Evolutionary conservation across 768 basidiomycete genomes (phyloP).

Genomic region (Trametes cingulata): DNA sequence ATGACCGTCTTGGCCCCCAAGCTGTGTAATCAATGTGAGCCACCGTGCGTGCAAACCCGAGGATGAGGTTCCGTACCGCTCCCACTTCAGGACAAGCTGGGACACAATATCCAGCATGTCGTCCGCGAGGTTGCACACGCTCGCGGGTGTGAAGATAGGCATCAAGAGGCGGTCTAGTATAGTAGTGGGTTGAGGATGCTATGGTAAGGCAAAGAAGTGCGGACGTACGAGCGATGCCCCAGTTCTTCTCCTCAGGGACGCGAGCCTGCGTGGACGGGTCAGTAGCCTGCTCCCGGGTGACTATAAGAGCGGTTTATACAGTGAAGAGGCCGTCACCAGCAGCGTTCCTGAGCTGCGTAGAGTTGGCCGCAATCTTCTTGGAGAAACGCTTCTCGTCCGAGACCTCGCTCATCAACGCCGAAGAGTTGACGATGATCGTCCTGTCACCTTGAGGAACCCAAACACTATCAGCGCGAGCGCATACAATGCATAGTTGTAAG

Average conservation of each 20-base stretch:
- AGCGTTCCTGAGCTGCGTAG: conserved; percentile 39
- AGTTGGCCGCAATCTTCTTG: conserved; percentile 38
- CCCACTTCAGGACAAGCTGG: conserved; percentile 49
- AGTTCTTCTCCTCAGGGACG: conserved; percentile 44
- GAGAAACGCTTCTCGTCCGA: conserved; percentile 45
- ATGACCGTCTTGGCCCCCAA: conserved; percentile 44
- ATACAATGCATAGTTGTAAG: background rate
- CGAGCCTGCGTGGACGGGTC: conserved; percentile 30
- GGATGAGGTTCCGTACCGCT: conserved; percentile 31
- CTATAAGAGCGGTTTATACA: conserved; percentile 27
- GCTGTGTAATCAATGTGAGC: conserved; percentile 23
- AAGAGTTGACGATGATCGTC: conserved; percentile 34
- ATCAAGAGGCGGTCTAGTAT: conserved; percentile 43
- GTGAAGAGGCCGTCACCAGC: conserved; percentile 46
- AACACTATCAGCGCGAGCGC: background rate
- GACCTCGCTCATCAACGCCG: conserved; percentile 41
- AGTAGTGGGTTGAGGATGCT: too few species aligned
- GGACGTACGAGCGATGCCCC: conserved; percentile 44
- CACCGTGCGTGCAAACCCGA: too few species aligned
- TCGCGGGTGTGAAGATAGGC: conserved; percentile 43
- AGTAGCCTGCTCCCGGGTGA: conserved; percentile 29
- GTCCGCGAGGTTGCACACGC: conserved; percentile 45
- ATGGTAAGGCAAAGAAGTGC: too few species aligned
- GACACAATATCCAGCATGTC: conserved; percentile 47
- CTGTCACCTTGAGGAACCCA: conserved; percentile 25